Evolutionary conservation across 73 alveolate genomes (phyloP).

Genomic region (Paramecium caudatum): DNA sequence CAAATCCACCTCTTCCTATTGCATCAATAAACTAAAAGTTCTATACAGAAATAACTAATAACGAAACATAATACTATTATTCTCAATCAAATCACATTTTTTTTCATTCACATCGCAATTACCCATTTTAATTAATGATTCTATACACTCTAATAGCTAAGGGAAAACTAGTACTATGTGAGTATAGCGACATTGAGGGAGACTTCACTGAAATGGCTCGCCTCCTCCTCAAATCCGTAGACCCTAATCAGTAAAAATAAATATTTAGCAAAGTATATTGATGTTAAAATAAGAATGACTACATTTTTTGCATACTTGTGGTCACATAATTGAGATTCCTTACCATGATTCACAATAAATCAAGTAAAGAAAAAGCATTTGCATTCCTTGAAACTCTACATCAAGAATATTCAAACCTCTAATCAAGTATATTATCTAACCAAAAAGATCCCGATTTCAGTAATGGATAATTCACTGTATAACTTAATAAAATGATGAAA

Average conservation of each 20-base stretch:
- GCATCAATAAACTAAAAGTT: slow-evolving; percentile 69
- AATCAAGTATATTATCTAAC: background rate
- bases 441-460: background rate
- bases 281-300: slow-evolving; percentile 8
- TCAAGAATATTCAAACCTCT: background rate
- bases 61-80: background rate
- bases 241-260: background rate
- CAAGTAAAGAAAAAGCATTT: slow-evolving; percentile 45
- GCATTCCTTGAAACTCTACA: slow-evolving; percentile 11
- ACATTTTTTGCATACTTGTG: slow-evolving; percentile 28
- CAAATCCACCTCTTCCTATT: slow-evolving; percentile 76
- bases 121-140: slow-evolving; percentile 62
- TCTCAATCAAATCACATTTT: slow-evolving; percentile 27
- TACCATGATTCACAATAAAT: background rate
- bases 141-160: background rate
- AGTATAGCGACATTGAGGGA: slow-evolving; percentile 45
- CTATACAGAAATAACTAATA: slow-evolving; percentile 31
- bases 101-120: slow-evolving; percentile 67
- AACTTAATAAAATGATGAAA: background rate
- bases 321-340: too few species aligned
- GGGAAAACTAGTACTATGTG: slow-evolving; percentile 3
- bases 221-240: background rate
- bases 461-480: background rate
- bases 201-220: slow-evolving; percentile 50
- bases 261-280: slow-evolving; percentile 41